Conservation (phyloP, 805 yeast species). For the Nadsonia fulvescens region DNA sequence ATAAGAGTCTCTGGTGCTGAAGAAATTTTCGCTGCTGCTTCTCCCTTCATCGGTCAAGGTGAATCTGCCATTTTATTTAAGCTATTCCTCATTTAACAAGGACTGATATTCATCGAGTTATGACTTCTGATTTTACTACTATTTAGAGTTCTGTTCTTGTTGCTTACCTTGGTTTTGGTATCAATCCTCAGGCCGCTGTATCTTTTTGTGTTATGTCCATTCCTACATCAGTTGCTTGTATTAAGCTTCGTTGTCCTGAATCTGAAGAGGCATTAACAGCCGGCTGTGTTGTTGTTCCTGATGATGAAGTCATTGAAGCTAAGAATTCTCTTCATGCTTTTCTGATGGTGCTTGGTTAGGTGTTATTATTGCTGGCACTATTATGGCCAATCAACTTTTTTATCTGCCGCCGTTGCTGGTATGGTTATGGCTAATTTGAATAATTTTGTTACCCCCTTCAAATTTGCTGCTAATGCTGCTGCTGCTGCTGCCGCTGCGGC, state of each 20-base stretch:
- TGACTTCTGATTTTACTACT: conserved; percentile 47
- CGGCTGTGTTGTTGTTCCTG: conserved; percentile 31
- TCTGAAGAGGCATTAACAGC: conserved; percentile 34
- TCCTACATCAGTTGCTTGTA: conserved; percentile 43
- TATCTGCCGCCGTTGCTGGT: conserved; percentile 43
- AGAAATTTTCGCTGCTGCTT: conserved; percentile 46
- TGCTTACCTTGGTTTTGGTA: conserved; percentile 43
- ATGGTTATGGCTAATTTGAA: conserved; percentile 38
- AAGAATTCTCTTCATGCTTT: conserved; percentile 39
- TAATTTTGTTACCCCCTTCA: conserved; percentile 6
- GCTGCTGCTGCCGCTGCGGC: no score
- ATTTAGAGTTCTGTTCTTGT: conserved; percentile 48
- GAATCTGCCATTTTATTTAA: conserved; percentile 45
- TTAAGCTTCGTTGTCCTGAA: conserved; percentile 43
- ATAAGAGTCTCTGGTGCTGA: conserved; percentile 45
- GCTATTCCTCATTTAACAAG: conserved; percentile 40
- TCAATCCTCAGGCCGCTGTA: conserved; percentile 42
- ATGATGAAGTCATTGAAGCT: conserved; percentile 25
- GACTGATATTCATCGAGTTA: conserved; percentile 44
- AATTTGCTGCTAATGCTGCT: no score
- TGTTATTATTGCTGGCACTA: conserved; percentile 35
- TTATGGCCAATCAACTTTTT: conserved; percentile 36
- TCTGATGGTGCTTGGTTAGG: conserved; percentile 42
- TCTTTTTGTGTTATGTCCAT: conserved; percentile 56
- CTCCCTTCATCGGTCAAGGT: conserved; percentile 51